phyloP scores from a whole-genome alignment of 2,329 filamentous ascomycete species.

The Penicillium corylophilum region DNA sequence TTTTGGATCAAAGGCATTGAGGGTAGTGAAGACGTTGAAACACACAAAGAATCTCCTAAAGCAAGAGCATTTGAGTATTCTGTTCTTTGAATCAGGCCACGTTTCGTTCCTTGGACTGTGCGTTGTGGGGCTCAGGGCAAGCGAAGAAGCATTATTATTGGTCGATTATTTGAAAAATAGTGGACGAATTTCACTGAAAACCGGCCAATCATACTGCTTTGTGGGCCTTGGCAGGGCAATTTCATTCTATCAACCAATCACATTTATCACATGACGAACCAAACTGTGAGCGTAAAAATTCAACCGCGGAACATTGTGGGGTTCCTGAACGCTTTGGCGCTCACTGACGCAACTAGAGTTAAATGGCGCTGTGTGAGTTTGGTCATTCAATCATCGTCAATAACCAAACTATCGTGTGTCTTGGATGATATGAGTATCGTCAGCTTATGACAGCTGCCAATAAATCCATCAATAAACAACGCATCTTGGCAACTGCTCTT shows the following conservation, averaged over 20 bases:
- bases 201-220: neutral
- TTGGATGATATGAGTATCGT: neutral
- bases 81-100: neutral
- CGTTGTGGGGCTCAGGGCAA: conserved; percentile 4
- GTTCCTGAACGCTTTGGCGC: neutral
- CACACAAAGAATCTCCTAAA: neutral
- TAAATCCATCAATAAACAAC: neutral
- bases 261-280: too few species aligned
- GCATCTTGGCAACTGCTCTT: neutral
- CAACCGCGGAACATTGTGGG: neutral
- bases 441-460: too few species aligned
- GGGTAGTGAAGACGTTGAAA: neutral
- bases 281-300: neutral
- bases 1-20: neutral
- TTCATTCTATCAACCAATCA: conserved; percentile 5
- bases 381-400: neutral
- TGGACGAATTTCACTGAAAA: too few species aligned
- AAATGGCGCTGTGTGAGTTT: neutral
- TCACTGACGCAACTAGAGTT: neutral
- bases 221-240: conserved; percentile 11
- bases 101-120: conserved; percentile 4
- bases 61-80: neutral
- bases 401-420: neutral
- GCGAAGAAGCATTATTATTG: conserved; percentile 8
- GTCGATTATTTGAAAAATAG: neutral